Evolutionary conservation across 2,329 filamentous ascomycete genomes (phyloP).

Genomic region (Xylariaceae sp.): DNA sequence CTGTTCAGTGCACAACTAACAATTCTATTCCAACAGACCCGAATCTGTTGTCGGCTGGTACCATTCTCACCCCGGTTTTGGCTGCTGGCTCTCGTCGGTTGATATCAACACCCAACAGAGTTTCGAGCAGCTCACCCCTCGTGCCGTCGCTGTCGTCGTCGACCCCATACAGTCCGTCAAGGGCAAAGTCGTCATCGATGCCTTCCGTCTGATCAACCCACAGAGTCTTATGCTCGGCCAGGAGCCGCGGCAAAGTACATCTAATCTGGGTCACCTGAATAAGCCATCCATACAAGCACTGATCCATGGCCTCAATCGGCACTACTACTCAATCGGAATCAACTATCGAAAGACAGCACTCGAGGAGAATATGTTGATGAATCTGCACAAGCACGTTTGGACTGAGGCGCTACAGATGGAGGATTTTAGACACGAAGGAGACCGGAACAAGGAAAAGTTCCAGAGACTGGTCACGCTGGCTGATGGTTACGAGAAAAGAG

Average conservation of each 20-base stretch:
- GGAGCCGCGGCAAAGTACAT: constrained; percentile 95
- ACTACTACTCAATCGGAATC: constrained; percentile 99
- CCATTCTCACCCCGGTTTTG: constrained; percentile 97
- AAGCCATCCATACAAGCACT: constrained; percentile 99
- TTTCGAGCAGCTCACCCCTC: constrained; percentile 97
- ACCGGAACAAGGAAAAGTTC: constrained; percentile 82
- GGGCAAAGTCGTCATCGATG: constrained; percentile 98
- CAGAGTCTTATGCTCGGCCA: constrained; percentile 97
- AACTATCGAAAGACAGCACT: constrained; percentile 96
- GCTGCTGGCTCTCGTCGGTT: constrained; percentile 97
- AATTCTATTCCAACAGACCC: constrained; percentile 52
- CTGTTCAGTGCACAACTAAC: too few species aligned
- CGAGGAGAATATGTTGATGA: constrained; percentile 99
- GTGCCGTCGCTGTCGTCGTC: constrained; percentile 95
- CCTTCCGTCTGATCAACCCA: constrained; percentile 96
- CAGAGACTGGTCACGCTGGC: constrained; percentile 83
- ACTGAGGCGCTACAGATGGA: constrained; percentile 97
- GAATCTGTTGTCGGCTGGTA: constrained; percentile 99
- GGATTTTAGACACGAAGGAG: constrained; percentile 81
- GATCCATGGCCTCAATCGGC: constrained; percentile 94
- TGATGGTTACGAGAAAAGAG: constrained; percentile 96
- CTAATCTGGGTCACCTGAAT: constrained; percentile 95
- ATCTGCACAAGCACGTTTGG: constrained; percentile 99
- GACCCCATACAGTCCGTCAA: constrained; percentile 99
- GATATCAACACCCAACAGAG: constrained; percentile 99